Evolutionary conservation across 2,329 filamentous ascomycete species (phyloP), one percentile per base, ranked within the genome.

Genomic region (Fusarium oxysporum): DNA sequence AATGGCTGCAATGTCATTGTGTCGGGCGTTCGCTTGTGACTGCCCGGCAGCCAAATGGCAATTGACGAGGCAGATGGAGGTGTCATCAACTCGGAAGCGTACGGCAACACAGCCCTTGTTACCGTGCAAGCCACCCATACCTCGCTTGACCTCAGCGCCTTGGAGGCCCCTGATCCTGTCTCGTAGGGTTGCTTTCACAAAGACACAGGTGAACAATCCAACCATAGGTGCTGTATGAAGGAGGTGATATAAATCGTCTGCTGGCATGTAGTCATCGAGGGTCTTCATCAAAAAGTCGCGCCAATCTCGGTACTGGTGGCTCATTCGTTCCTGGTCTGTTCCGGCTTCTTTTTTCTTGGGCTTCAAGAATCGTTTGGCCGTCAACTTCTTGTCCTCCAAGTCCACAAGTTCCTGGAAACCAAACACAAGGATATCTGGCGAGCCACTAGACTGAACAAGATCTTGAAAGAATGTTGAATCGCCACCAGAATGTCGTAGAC

Each of bases 361-460:
- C 79, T 95, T 96, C 80, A 98, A 92, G 75, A 98, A 91, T 62
- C 93, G 94, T 83, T 96, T 98, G n/a, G 96, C 96, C 28, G 96
- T 98, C 56, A 97, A 93, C 75, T 95, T 97, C 84, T 98, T 98
- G 83, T 99, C 94, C 81, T 99, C 96, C 12, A 99, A 86, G 79
- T 99, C 96, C 8, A 99, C 96, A n/a, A 99, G 87, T 82, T 99
- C 96, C 81, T 99, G 96, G 81, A 99, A 99, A 3, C 95, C 96
- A 85, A 99, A 99, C 2, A 98, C 90, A 5, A 98, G 84, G 55
- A 99, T 95, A 76, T 98, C 96, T 0, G 96, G 94, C 12, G 92
- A 91, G 43, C 92, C 89, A 70, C 92, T 91, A n/a, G 89, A 89
- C 72, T 92, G 89, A 32, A 99, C 86, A 21, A 97, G 87, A 64